Evolutionary conservation across 768 basidiomycete genomes (phyloP), one percentile per base, ranked within the genome.

Genomic region (Russula ochroleuca): DNA sequence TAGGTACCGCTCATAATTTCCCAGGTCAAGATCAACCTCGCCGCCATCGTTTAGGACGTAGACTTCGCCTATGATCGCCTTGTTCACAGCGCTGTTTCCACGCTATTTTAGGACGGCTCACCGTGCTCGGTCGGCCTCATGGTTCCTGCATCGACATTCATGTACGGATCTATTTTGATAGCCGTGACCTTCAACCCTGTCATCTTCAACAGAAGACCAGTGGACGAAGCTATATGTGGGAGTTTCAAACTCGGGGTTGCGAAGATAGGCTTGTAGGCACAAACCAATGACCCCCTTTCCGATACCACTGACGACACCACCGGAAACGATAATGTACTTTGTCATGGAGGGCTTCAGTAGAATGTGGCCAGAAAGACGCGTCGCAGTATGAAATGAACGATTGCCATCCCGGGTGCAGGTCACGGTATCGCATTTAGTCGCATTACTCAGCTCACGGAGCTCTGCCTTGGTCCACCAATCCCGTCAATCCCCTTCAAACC

Each of bases 101-200:
- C 50, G 45, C 17, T 19, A 62, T 31, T n/a, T 38, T 47, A 45
- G 48, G 58, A 38, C 43, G 21, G 28, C 86, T 81, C 74, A 92
- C 95, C 96, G 73, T 99, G 96, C 75, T 99, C 96, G 17, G 94
- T 96, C 17, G 96, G 96, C 55, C 93, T 82, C 96, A 99, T 99
- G 21, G 96, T 98, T 40, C 96, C 96, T 25, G 96, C 96, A 81
- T 99, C 96, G 70, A 99, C 98, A 78, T 99, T 99, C 96, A 99
- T 98, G 70, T 99, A 99, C 15, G 96, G 96, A 74, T 99, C 96
- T 71, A 99, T 98, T 78, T 99, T 99, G 81, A 99, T 98, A 11
- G 96, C 92, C 8, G 96, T 99, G 70, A 98, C 96, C 78, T 94
- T 97, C 65, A 97, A 81, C 52, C 96, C 96, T 41, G 88, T 86